Base-by-base conservation (phyloP, 2,329 filamentous ascomycete species). In the Phaeosphaeria sp. region DNA sequence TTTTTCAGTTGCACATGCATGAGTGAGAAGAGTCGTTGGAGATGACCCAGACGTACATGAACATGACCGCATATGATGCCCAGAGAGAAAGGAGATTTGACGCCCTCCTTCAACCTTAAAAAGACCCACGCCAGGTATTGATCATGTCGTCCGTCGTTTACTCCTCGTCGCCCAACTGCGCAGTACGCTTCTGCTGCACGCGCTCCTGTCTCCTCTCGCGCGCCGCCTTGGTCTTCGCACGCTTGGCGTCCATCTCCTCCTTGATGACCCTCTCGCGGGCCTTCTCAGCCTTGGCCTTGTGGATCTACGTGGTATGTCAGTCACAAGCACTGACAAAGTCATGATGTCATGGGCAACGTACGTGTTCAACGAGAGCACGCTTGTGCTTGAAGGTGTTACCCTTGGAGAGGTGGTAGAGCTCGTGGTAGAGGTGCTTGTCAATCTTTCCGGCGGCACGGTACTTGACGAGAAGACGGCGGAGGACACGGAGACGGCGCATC, bases 381-480 rank as follows among this genome's bases (percentile, higher is more conserved):
- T 98, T 99, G 92, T 99, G 95, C 93, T 99, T 99, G 91, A 99
- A 99, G 83, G 95, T 94, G 90, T 99, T 99, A 96, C 95, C 96
- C 93, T 99, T 99, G 90, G 91, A 95, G 82, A 96, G 87, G 85
- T 97, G 95, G 89, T 99, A 99, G 74, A 99, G 92, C 87, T 98
- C 93, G 89, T 99, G 95, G 90, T 99, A 99, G 66, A 99, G 93
- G 89, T 99, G 95, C 90, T 99, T 99, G 87, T 99, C 95, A 82
- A 99, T 99, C 91, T 99, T 99, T 84, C 96, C 96, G 79, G 91
- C 91, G 83, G 94, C 94, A 84, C 95, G 95, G 89, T 99, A 99
- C 89, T 98, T 98, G 87, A 97, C 95, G 75, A 99, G 88, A 65
- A 99, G 91, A 82, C 95, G 95, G 82, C 95, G 94, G 85, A 99